phyloP scores from a whole-genome alignment of 768 basidiomycete genomes.

The Scleroderma bovista region DNA sequence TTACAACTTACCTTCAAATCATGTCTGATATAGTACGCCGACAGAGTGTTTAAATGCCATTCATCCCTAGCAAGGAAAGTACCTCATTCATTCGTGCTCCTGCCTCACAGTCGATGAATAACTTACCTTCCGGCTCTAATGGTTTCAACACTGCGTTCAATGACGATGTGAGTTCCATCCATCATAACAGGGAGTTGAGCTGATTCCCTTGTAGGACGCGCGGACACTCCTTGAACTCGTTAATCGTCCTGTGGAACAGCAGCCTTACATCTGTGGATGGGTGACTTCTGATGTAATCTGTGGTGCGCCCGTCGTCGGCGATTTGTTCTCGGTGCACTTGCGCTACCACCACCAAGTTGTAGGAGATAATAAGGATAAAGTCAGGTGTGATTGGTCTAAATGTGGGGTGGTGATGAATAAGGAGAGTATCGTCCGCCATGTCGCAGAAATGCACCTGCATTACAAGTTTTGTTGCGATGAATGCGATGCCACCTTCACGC shows the following conservation, averaged over 20 bases:
- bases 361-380: slow-evolving; percentile 5
- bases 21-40: no score
- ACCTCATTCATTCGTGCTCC: not conserved
- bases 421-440: slow-evolving; percentile 24
- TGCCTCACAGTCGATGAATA: not conserved
- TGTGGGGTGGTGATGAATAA: slow-evolving; percentile 19
- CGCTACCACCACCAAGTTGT: slow-evolving; percentile 14
- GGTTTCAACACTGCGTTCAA: not conserved
- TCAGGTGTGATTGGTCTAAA: slow-evolving; percentile 16
- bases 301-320: not conserved
- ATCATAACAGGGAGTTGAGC: not conserved
- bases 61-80: not conserved
- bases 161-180: not conserved
- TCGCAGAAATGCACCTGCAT: slow-evolving; percentile 21
- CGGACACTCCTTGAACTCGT: not conserved
- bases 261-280: slow-evolving; percentile 17
- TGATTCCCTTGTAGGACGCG: not conserved
- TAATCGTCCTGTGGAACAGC: not conserved
- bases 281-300: not conserved
- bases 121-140: not conserved
- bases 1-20: no score
- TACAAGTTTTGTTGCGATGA: not conserved
- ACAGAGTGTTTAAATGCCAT: not conserved
- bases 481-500: not conserved
- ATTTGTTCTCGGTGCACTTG: slow-evolving; percentile 17